Evolutionary conservation across 164 flowering plant genomes (phyloP), one percentile per base, ranked within the genome.

Genomic region (Stephania japonica): DNA sequence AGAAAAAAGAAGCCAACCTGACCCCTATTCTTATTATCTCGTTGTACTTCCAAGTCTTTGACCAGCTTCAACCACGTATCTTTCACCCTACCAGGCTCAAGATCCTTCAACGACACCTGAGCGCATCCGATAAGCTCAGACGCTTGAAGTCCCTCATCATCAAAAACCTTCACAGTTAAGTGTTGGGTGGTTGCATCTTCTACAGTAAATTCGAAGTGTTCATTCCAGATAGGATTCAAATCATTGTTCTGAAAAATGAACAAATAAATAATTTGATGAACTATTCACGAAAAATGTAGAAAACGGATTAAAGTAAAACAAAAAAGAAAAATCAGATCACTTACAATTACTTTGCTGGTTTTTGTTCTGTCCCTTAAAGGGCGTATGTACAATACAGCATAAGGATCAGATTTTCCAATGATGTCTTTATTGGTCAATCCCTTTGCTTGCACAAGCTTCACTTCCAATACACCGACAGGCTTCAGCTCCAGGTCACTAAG

Each of bases 321-420:
- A 56, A 59, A 25, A 23, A 66, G 62, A 72, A 61, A 61, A 59
- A 43, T 11, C 26, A 50, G 21, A 44, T 72, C 23, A 77, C 94
- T 77, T 83, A 95, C 99, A 78, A 95, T 95, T 25, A 83, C 83
- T 84, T 83, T 91, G 77, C 98, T 95, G 18, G 84, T 93, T 80
- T 91, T 90, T 82, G 82, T 95, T 81, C 86, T 86, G 80, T 88
- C 90, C 67, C 82, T 91, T 73, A 93, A 59, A 68, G 98, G 99
- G n/a, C 99, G 92, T 27, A 95, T 74, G 69, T 84, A 93, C 53
- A 95, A n/a, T 41, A 75, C 85, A 75, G 98, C 99, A 89, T 41
- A 96, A 69, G 99, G 99, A 83, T 96, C 99, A 67, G 99, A 96
- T 79, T 96, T 96, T 72, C 99, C 98, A 72, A 96, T 86, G 41